phyloP scores from a whole-genome alignment of 2,329 filamentous ascomycete genomes.

The Paraphaeosphaeria sporulosa region DNA sequence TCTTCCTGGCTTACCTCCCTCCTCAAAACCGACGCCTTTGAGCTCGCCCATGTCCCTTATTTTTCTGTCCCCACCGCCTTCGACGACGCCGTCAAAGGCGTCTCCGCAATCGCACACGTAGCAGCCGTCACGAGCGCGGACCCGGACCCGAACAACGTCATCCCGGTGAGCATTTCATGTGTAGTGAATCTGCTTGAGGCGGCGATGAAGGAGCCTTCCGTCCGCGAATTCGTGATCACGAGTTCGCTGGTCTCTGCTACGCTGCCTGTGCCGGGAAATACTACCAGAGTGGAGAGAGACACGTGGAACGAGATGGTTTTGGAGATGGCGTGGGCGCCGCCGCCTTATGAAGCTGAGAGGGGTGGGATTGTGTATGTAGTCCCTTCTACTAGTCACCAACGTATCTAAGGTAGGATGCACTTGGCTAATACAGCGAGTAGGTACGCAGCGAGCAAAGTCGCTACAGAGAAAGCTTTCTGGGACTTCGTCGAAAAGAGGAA shows the following conservation, averaged over 20 bases:
- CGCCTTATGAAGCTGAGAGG: neutral
- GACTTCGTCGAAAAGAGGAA: neutral
- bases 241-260: neutral
- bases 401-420: too few species aligned
- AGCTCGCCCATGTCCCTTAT: neutral
- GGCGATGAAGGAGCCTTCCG: neutral
- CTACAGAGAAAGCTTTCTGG: neutral
- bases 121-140: conserved; percentile 50
- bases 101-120: conserved; percentile 51
- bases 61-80: neutral
- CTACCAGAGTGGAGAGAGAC: neutral
- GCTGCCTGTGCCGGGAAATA: neutral
- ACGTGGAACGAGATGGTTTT: neutral
- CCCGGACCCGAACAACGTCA: conserved; percentile 53
- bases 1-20: neutral
- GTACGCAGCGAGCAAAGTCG: neutral
- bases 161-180: conserved; percentile 48
- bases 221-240: neutral
- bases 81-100: conserved; percentile 50
- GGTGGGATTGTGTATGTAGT: neutral
- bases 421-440: neutral
- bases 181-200: conserved; percentile 48
- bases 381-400: neutral
- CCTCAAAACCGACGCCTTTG: neutral
- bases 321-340: neutral